Base-by-base conservation (phyloP, 2,329 filamentous ascomycete species). In the Magnaporthales sp. region DNA sequence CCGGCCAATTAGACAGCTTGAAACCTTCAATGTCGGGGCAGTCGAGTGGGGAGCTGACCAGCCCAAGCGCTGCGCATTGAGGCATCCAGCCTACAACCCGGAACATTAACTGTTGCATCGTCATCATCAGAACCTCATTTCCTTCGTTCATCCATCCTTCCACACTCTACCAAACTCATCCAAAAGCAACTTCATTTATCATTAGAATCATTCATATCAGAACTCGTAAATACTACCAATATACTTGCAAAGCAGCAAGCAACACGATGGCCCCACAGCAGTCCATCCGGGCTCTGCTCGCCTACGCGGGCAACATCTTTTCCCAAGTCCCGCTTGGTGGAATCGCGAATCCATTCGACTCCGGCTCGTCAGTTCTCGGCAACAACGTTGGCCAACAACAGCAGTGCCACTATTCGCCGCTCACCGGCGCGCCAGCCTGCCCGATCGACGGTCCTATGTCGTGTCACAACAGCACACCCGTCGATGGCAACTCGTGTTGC, bases 361-460 rank as follows among this genome's bases (percentile, higher is more conserved):
- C 61, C n/a, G 61, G 61, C 31, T 30, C n/a, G 46, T 46, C 32
- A 15, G 32, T 66, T 22, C 54, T 38, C 27, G 51, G 15, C 19
- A 26, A 54, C 46, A 56, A 31, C 29, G 58, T 13, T 3, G 58
- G 15, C 10, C 58, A 46, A 24, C 38, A n/a, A 13, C 27, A 58
- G 29, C 46, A 58, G 11, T 54, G 51, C 46, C 66, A 62, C 30
- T 67, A 67, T 38, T 32, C 62, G 9, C 66, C 66, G 13, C 63
- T 67, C 22, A 67, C 56, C 54, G 66, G 66, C 7, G 66, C 66
- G 19, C 66, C 66, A 29, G 58, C 51, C 15, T 81, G 79, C 65
- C 79, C 79, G 3, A 70, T 80, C 67, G 75, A 80, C 67, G 77
- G 77, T 5, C 79, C 79, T 0, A 68, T 75, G 62, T 80, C 78